Conservation (phyloP, 2,329 filamentous ascomycete genomes). For the Cryphonectria nitschkei region DNA sequence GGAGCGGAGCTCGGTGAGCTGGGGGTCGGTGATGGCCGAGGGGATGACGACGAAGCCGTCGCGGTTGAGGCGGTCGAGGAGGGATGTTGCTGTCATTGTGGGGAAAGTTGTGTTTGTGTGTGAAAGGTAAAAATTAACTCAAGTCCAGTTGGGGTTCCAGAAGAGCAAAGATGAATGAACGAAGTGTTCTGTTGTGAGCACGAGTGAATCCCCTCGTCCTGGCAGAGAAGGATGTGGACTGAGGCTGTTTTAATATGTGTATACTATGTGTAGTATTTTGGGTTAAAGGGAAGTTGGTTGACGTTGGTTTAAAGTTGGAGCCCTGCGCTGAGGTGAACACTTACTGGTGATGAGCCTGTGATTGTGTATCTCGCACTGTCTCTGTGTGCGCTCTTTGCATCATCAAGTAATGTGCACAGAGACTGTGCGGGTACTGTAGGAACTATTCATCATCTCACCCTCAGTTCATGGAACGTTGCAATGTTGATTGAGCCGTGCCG, state of each 20-base stretch:
- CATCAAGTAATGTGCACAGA: background rate
- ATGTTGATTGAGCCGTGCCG: background rate
- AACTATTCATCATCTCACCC: background rate
- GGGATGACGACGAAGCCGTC: conserved; percentile 69
- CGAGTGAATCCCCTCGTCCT: background rate
- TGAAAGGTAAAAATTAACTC: too few species aligned
- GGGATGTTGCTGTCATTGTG: conserved; percentile 25
- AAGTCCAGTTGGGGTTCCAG: too few species aligned
- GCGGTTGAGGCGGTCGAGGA: conserved; percentile 28
- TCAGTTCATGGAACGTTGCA: conserved; percentile 27
- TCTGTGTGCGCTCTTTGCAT: background rate
- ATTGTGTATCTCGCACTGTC: background rate
- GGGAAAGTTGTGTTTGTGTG: background rate
- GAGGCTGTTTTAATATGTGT: background rate
- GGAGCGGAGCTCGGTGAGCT: conserved; percentile 62
- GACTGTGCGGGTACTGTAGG: conserved; percentile 9
- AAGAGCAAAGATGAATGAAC: background rate
- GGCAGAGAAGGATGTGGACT: background rate
- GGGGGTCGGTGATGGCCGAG: conserved; percentile 59
- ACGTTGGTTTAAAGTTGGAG: conserved; percentile 24
- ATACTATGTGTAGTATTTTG: background rate
- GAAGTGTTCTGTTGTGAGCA: background rate
- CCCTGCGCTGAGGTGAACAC: background rate
- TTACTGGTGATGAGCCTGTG: background rate
- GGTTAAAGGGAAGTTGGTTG: conserved; percentile 1